Evolutionary conservation across 148 eudicot genomes (phyloP), one percentile per base, ranked within the genome.

Genomic region (Vaccinium macrocarpon): DNA sequence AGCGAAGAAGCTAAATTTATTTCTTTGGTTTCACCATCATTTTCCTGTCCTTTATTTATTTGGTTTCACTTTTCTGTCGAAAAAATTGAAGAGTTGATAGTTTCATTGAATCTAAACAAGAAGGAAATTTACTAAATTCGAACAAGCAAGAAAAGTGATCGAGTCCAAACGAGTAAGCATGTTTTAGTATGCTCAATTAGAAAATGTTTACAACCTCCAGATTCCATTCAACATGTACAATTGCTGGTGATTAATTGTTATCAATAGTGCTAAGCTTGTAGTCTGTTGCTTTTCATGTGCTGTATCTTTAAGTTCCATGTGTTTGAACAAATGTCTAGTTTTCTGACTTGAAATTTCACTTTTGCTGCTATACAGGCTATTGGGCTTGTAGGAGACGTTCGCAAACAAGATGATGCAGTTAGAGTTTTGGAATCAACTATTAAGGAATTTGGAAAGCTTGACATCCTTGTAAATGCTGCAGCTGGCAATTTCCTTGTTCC

Each of bases 391-490:
- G 97, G 97, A 82, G 97, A 92, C 88, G 97, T 94, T 50, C 90
- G 97, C 64, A 94, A 88, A 51, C 89, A 57, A 80, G 93, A 88
- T 4, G 95, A 94, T 84, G 92, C 90, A 73, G 84, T 82, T 85
- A 90, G 91, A 82, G 95, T 90, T 71, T 66, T 94, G 80, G 97
- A 94, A 81, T 86, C 89, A 64, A 92, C 95, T 46, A 83, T 87
- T 66, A 90, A 86, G 76, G 90, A 90, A 52, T 94, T 86, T 88
- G 97, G 97, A 55, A 86, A 86, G 82, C 88, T 94, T 83, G 97
- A 94, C 87, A 94, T 94, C 84, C 97, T 94, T 80, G 95, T 94
- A 46, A 94, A 94, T 89, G 97, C 97, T 80, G 97, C 97, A 27
- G 97, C 94, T 83, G 97, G 97, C 46, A 94, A 94, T 86, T 94